A percentile compares a stretch with the other conserved stretches of the same genome.
Evolutionary conservation across 495 filamentous ascomycete genomes (phyloP).

Genomic region (Penicillium bialowiezense): DNA sequence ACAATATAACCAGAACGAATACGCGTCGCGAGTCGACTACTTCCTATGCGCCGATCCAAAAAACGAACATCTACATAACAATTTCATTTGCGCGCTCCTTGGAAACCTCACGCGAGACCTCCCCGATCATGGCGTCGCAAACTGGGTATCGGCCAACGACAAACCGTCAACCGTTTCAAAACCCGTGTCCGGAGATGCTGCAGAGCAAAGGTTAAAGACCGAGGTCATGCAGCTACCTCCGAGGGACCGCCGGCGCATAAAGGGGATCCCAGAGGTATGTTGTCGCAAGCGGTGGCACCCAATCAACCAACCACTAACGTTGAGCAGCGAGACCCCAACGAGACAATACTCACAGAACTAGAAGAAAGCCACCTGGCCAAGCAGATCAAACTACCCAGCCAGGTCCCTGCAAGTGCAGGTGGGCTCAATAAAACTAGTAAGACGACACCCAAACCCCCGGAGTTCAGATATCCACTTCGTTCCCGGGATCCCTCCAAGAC

Average conservation of each 20-base stretch:
- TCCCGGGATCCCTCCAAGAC: background rate
- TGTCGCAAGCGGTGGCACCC: background rate
- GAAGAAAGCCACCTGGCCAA: slow-evolving; percentile 68
- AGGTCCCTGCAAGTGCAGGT: slow-evolving; percentile 78
- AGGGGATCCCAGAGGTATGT: slow-evolving; percentile 65
- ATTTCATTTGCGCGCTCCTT: slow-evolving; percentile 79
- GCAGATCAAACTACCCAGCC: slow-evolving; percentile 62
- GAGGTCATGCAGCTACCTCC: slow-evolving; percentile 92
- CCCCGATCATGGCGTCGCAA: slow-evolving; percentile 87
- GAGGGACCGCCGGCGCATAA: slow-evolving; percentile 81
- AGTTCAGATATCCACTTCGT: slow-evolving; percentile 7
- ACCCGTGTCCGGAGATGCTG: slow-evolving; percentile 81
- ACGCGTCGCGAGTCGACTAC: slow-evolving; percentile 70
- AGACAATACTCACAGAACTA: slow-evolving; percentile 61
- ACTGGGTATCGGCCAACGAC: slow-evolving; percentile 94
- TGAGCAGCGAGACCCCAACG: slow-evolving; percentile 62
- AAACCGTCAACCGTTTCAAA: slow-evolving; percentile 81
- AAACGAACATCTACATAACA: slow-evolving; percentile 84
- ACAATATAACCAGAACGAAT: slow-evolving; percentile 80
- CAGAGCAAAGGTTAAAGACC: slow-evolving; percentile 83
- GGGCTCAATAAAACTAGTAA: slow-evolving; percentile 86
- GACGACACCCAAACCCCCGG: slow-evolving; percentile 20
- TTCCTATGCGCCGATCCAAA: slow-evolving; percentile 68
- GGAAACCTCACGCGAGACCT: slow-evolving; percentile 84
- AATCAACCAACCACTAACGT: slow-evolving; percentile 4